Base-by-base conservation (phyloP, 192 early-diverging fungal genomes). In the Powellomyces hirtus region DNA sequence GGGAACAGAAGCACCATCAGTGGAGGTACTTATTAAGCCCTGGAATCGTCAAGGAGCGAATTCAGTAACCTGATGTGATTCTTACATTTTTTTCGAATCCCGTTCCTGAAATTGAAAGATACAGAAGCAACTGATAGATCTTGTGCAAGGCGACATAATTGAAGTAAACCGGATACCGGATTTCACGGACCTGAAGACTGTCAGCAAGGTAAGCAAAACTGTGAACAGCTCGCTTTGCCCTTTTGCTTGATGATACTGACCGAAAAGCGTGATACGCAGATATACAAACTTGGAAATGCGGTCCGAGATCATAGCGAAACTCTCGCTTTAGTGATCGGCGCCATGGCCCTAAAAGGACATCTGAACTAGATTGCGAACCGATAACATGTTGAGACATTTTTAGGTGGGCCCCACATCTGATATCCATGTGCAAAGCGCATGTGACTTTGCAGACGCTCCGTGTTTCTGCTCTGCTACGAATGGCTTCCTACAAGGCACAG, bases 341-440 rank as follows among this genome's bases (percentile, higher is more conserved):
- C 74, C 4, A 75, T 75, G 68, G 74, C 74, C 1, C 33, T 75
- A 18, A 75, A 75, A 33, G 73, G 73, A n/a, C 29, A 70, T 14
- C 2, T 49, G 46, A 49, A 24, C 46, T 49, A 49, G 46, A 49
- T 8, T 42, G n/a, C n/a, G n/a, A n/a, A n/a, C n/a, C n/a, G n/a
- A n/a, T n/a, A n/a, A n/a, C n/a, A n/a, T n/a, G n/a, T n/a, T n/a
- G n/a, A n/a, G n/a, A n/a, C n/a, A n/a, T n/a, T n/a, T n/a, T n/a
- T n/a, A n/a, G n/a, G n/a, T n/a, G n/a, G n/a, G n/a, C n/a, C n/a
- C n/a, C n/a, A n/a, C n/a, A n/a, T n/a, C n/a, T n/a, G n/a, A n/a
- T n/a, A n/a, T n/a, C n/a, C n/a, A n/a, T n/a, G n/a, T n/a, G n/a
- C n/a, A n/a, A n/a, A n/a, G n/a, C n/a, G n/a, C n/a, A n/a, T n/a